phyloP scores from a whole-genome alignment of 352 stramenopile species.

The Phytophthora pisi region DNA sequence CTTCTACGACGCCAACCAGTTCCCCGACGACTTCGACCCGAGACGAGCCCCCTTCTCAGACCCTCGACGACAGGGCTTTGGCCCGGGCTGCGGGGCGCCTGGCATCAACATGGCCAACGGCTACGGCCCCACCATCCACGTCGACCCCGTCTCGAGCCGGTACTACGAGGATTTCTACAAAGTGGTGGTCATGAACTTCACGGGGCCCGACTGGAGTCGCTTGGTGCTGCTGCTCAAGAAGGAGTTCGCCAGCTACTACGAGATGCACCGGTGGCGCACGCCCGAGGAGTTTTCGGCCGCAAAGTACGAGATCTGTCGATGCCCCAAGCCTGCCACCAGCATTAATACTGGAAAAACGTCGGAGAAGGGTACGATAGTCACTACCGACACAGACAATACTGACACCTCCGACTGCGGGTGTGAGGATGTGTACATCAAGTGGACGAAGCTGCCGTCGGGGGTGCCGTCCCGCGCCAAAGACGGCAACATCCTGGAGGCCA shows the following conservation, averaged over 20 bases:
- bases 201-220: constrained; percentile 90
- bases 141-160: constrained; percentile 52
- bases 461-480: constrained; percentile 92
- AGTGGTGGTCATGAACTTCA: constrained; percentile 87
- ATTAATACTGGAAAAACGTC: not conserved
- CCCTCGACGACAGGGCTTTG: constrained; percentile 58
- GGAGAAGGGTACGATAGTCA: not conserved
- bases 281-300: constrained; percentile 55
- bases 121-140: constrained; percentile 67
- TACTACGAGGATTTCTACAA: constrained; percentile 89
- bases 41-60: constrained; percentile 45
- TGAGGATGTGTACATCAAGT: constrained; percentile 53
- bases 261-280: constrained; percentile 67
- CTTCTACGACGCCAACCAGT: constrained; percentile 83
- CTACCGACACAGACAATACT: not conserved
- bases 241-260: constrained; percentile 94
- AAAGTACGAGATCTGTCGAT: constrained; percentile 61
- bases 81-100: constrained; percentile 31
- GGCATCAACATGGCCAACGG: constrained; percentile 37
- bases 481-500: constrained; percentile 98
- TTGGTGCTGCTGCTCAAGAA: constrained; percentile 92
- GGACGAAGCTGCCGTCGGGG: constrained; percentile 64
- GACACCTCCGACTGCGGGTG: constrained; percentile 8
- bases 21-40: constrained; percentile 63
- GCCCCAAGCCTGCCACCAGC: constrained; percentile 10